These are phyloP conservation scores for Hericium erinaceus DNA, from an alignment of 768 basidiomycete genomes.

Conservation along the genomic window DNA sequence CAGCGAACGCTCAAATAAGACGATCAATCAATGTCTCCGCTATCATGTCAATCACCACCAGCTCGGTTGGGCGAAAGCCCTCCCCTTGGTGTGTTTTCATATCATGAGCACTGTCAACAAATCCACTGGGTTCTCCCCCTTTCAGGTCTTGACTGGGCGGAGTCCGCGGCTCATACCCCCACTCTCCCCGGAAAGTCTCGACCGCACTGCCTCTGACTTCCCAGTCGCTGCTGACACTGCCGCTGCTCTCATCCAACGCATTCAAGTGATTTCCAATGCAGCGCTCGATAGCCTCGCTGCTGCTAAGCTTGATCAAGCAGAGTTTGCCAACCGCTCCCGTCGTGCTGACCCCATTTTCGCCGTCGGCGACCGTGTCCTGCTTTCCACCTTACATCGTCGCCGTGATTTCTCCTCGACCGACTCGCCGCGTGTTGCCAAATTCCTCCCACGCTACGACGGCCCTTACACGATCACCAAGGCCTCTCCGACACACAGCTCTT, in stretches of 20 bases:
- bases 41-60: slow-evolving; percentile 17
- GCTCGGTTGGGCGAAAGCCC: slow-evolving; percentile 6
- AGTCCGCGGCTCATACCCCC: slow-evolving; percentile 15
- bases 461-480: slow-evolving; percentile 14
- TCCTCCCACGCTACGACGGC: slow-evolving; percentile 29
- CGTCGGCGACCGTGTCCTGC: slow-evolving; percentile 26
- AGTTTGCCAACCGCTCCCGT: neutral
- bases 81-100: slow-evolving; percentile 17
- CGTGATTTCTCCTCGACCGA: slow-evolving; percentile 20
- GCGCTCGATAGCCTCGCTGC: slow-evolving; percentile 11
- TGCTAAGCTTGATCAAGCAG: neutral
- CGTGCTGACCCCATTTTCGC: slow-evolving; percentile 6
- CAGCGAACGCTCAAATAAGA: slow-evolving; percentile 22
- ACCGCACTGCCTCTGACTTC: neutral
- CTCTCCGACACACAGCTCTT: slow-evolving; percentile 9
- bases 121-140: slow-evolving; percentile 16
- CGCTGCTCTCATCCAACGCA: neutral
- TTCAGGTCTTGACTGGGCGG: slow-evolving; percentile 13
- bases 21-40: slow-evolving; percentile 17
- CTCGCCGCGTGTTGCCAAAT: slow-evolving; percentile 28
- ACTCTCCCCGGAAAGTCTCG: neutral
- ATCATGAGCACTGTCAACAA: slow-evolving; percentile 18
- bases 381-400: slow-evolving; percentile 23
- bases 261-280: neutral
- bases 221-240: neutral